phyloP scores from a whole-genome alignment of 331 rosid genomes.

The Acacia pycnantha region DNA sequence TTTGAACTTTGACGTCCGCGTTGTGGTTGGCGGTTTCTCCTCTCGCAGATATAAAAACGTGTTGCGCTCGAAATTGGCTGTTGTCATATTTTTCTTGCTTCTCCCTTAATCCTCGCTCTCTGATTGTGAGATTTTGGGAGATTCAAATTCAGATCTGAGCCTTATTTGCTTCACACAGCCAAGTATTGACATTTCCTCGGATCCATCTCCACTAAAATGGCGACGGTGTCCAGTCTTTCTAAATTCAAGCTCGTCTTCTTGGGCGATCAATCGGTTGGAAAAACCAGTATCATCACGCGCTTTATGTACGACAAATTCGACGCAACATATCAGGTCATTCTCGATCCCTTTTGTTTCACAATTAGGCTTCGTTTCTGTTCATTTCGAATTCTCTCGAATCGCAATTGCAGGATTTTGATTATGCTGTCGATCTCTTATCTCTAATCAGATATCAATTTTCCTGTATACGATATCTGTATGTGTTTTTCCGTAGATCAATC shows the following conservation, averaged over 20 bases:
- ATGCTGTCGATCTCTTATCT: neutral
- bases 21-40: constrained; percentile 73
- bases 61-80: constrained; percentile 32
- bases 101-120: constrained; percentile 10
- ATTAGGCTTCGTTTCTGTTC: neutral
- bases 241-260: constrained; percentile 97
- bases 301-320: constrained; percentile 99
- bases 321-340: constrained; percentile 84
- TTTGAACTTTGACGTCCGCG: constrained; percentile 38
- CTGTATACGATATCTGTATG: neutral
- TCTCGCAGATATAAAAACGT: constrained; percentile 23
- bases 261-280: constrained; percentile 99
- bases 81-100: neutral
- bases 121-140: constrained; percentile 23
- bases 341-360: neutral
- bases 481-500: constrained; percentile 22
- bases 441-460: neutral
- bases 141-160: constrained; percentile 63
- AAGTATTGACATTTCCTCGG: neutral
- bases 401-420: neutral
- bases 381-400: neutral
- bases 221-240: constrained; percentile 97
- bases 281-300: constrained; percentile 99
- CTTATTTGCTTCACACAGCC: neutral
- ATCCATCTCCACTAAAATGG: constrained; percentile 48